These are phyloP conservation scores for Trichoderma erinaceum DNA, from an alignment of 495 filamentous ascomycete species.

Conservation along the genomic window DNA sequence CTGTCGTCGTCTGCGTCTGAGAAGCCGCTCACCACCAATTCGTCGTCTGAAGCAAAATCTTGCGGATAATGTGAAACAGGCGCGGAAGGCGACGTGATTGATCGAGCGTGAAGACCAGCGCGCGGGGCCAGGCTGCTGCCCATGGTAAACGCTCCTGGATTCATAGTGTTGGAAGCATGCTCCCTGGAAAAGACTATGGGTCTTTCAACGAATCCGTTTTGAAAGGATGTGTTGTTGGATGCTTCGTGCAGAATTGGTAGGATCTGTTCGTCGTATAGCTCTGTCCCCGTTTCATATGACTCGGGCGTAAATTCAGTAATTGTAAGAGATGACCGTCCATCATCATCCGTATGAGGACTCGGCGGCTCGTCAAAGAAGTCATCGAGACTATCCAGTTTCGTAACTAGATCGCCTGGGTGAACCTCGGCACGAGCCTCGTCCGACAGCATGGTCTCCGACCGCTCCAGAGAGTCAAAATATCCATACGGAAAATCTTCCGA, in stretches of 20 bases:
- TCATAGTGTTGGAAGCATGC: constrained; percentile 54
- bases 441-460: constrained; percentile 86
- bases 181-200: constrained; percentile 45
- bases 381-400: constrained; percentile 87
- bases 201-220: constrained; percentile 77
- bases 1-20: constrained; percentile 48
- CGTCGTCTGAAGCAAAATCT: constrained; percentile 51
- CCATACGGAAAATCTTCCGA: constrained; percentile 78
- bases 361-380: constrained; percentile 78
- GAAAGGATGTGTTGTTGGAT: constrained; percentile 65
- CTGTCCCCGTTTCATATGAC: constrained; percentile 61
- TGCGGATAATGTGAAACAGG: constrained; percentile 50
- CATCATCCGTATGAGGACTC: constrained; percentile 45
- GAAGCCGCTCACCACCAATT: constrained; percentile 46
- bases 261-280: constrained; percentile 90
- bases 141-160: constrained; percentile 50
- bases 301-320: constrained; percentile 57
- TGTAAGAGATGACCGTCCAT: constrained; percentile 53
- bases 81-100: constrained; percentile 62
- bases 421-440: constrained; percentile 68
- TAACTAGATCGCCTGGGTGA: constrained; percentile 74
- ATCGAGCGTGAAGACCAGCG: constrained; percentile 60
- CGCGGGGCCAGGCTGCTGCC: constrained; percentile 26
- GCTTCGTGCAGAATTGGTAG: constrained; percentile 79
- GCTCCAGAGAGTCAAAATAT: constrained; percentile 55